phyloP scores from a whole-genome alignment of 75 land plant genomes.

The Selaginella tamariscina region DNA sequence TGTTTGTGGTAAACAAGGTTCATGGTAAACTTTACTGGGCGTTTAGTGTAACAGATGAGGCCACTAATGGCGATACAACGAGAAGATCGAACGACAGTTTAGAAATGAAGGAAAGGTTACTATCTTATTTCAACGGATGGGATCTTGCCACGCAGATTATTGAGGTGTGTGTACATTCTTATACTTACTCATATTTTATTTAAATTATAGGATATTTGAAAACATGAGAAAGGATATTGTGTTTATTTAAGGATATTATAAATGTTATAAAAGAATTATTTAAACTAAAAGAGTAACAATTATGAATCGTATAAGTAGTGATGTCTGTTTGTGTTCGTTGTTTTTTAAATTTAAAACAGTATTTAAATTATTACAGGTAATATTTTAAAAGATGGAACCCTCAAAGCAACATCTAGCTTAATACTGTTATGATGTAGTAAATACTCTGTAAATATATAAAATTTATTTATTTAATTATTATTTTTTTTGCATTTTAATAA shows the following conservation, averaged over 20 bases:
- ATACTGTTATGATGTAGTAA: no score
- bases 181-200: background rate
- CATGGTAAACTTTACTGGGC: conserved; percentile 37
- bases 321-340: no score
- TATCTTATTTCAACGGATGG: conserved; percentile 28
- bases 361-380: no score
- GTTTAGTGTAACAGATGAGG: conserved; percentile 34
- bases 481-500: background rate
- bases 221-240: background rate
- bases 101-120: conserved; percentile 35
- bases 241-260: conserved; percentile 13
- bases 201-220: no score
- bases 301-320: no score
- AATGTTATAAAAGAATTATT: background rate
- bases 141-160: conserved; percentile 26
- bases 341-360: no score
- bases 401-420: no score
- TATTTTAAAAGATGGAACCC: no score
- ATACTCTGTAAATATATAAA: no score
- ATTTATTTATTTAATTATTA: no score
- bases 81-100: conserved; percentile 22
- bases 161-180: conserved; percentile 15
- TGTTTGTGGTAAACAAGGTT: conserved; percentile 34
- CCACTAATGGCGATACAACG: conserved; percentile 23
- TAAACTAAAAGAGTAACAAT: no score